Base-by-base conservation (phyloP, 129 eudicot genomes). In the Tanacetum coccineum region DNA sequence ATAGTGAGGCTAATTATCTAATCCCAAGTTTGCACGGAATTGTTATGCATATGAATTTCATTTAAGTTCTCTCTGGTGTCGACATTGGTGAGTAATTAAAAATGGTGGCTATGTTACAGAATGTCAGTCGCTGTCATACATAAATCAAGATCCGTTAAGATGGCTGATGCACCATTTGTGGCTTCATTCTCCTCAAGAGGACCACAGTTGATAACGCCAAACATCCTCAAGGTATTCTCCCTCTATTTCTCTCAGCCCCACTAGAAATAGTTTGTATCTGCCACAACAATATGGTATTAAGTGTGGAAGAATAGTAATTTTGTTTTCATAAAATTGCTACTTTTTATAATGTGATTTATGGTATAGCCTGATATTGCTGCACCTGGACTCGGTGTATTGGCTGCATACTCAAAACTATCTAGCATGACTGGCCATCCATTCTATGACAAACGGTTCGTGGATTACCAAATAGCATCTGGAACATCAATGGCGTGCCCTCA, bases 401-500 rank as follows among this genome's bases (percentile, higher is more conserved):
- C 97, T 49, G 96, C 85, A 13, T 87, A 76, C 79, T 74, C 97
- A 6, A 68, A 52, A 65, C 66, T 74, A 51, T 20, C 63, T 17
- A 64, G 81, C 14, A 22, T 81, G 45, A 75, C 85, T 0, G 86
- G 78, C 11, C 67, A 64, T 63, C 63, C 70, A 10, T 13, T 46
- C 1, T 39, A 44, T 2, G 97, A 91, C 70, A 70, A 77, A 18
- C 77, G 97, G 2, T 64, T 47, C 20, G 81, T 70, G 28, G 70
- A 67, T 19, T 91, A 74, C 68, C 76, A 79, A 49, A 67, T 91
- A 42, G 55, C 69, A 0, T 91, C 97, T 0, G 97, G 97, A 48
- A 91, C 97, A 13, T 91, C 97, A 51, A 91, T 91, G 97, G 86
- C 97, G 64, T 69, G 81, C 68, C 97, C 97, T 45, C 97, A 91